These are phyloP conservation scores for Monosporascus cannonballus DNA, from an alignment of 2,329 filamentous ascomycete species.

Conservation along the genomic window DNA sequence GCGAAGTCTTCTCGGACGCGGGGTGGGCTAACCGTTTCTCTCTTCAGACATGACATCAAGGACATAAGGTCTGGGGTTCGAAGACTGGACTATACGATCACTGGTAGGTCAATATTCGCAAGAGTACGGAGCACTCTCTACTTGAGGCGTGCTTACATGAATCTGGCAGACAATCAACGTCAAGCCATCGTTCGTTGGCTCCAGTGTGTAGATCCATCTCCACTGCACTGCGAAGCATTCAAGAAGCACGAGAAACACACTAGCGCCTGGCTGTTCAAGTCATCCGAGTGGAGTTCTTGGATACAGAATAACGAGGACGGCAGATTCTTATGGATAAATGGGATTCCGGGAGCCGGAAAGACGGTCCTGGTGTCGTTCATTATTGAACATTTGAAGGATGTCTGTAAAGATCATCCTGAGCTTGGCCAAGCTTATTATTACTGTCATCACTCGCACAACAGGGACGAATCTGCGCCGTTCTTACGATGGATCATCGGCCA, in stretches of 20 bases:
- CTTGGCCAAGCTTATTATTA: slow-evolving; percentile 11
- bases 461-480: slow-evolving; percentile 11
- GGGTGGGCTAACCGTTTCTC: neutral
- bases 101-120: neutral
- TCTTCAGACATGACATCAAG: slow-evolving; percentile 1
- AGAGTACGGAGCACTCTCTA: neutral
- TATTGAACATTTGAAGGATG: slow-evolving; percentile 3
- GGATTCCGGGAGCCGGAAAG: slow-evolving; percentile 11
- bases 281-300: neutral
- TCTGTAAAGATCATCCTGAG: neutral
- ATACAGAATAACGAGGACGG: neutral
- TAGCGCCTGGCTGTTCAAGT: neutral
- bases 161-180: neutral
- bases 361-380: slow-evolving; percentile 10
- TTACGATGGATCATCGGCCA: slow-evolving; percentile 13
- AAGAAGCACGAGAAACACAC: slow-evolving; percentile 2
- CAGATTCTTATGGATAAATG: slow-evolving; percentile 9
- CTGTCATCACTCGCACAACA: slow-evolving; percentile 11
- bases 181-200: neutral
- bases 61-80: neutral
- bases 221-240: neutral
- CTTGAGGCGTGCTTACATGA: neutral
- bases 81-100: neutral
- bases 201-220: neutral
- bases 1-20: no score